Base-by-base conservation (phyloP, 2,329 filamentous ascomycete species). In the Mollisiaceae sp. region DNA sequence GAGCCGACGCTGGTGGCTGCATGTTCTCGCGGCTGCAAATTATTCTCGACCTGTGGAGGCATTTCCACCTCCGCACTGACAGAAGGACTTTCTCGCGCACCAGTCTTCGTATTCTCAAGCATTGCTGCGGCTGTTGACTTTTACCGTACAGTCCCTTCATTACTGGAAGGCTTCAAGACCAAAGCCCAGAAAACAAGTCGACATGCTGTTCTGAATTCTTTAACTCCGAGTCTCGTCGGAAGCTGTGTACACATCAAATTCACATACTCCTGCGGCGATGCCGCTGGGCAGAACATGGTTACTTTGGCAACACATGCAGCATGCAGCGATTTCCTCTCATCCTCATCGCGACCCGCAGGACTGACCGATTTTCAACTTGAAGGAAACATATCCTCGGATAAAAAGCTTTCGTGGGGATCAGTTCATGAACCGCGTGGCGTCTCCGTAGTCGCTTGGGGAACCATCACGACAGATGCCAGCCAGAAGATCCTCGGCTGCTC, bases 201-300 rank as follows among this genome's bases (percentile, higher is more conserved):
- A 1, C 32, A 50, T 43, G 52, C 47, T n/a, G 36, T 15, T 14
- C 24, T 62, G 20, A 11, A 52, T 1, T 39, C 27, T 18, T 32
- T 39, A 1, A 62, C 8, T 22, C 58, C 59, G 2, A 20, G n/a
- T 9, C 61, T 75, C 24, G 60, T 73, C 27, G 70, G 73, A 4
- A 67, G 64, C 15, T 65, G 43, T 38, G 72, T 75, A 12, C 72
- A 75, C 55, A 60, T 75, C 1, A 63, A 69, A 4, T 70, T 75
- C 57, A 50, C 60, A 15, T 75, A 72, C 61, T 59, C 66, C 24
- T 75, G 71, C 39, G 74, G 74, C 9, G 73, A 75, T 58, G 72
- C 75, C 0, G 66, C 72, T 1, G 74, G 73, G 9, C 75, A 77
- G 59, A 77, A 76, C 54, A 75, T 76, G 73, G 72, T 73, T 11